Evolutionary conservation across 2,329 filamentous ascomycete genomes (phyloP), one percentile per base, ranked within the genome.

Genomic region (Ceratocystis alfenasii): DNA sequence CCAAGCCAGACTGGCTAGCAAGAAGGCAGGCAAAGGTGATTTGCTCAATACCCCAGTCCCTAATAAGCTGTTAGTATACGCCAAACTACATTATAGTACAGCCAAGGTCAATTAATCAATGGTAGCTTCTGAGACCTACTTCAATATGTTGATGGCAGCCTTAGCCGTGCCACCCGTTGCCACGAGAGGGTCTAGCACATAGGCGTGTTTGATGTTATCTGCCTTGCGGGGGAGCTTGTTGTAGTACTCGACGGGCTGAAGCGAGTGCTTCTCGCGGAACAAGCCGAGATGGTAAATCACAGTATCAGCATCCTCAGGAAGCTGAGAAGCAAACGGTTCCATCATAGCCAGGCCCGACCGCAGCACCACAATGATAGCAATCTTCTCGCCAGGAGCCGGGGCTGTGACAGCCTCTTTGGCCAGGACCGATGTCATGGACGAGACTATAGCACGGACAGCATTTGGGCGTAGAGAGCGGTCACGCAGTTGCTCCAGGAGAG

Each of bases 231-330:
- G 91, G 22, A 96, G 86, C 76, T 96, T 96, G 80, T 96, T 96
- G 83, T 96, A 96, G 82, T 96, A 96, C 77, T 96, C 92, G 67
- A 96, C 92, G 2, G 92, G 90, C 72, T 90, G 85, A 66, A 96
- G 86, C 57, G 89, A 93, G 66, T 85, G 84, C 68, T 88, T 90
- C 74, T 96, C 92, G 73, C 92, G 90, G 81, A 93, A 97, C 73
- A 97, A 87, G 70, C 94, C 93, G 6, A 97, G 87, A 75, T 97
- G 93, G 78, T 97, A 91, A 69, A 96, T 84, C 5, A 91, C 87
- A 41, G 93, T 88, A 15, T 90, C 83, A 46, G 76, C 74, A 20
- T 93, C 92, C 67, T 97, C 89, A 71, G 97, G 81, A 33, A 86
- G 86, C 78, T 93, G 87, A 55, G 96, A 79, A 30, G 90, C 88